Evolutionary conservation across 75 land plant genomes (phyloP), one percentile per base, ranked within the genome.

Genomic region (Ceratopteris richardii): DNA sequence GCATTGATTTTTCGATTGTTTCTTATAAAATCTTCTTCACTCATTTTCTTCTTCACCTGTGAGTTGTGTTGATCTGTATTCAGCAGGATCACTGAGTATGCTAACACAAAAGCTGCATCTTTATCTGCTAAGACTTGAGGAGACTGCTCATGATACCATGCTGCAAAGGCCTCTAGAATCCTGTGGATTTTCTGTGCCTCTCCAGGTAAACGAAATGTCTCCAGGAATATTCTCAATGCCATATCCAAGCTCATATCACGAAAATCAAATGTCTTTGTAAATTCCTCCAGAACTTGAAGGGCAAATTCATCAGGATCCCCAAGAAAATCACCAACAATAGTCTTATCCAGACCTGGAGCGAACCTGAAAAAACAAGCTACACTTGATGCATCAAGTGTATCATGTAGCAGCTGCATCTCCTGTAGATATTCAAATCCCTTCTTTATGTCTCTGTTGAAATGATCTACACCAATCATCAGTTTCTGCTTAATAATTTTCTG

Each of bases 281-380:
- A 94, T 69, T 94, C 98, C 62, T 82, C 77, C 36, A 94, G 78
- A 33, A 94, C 98, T 57, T 90, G 85, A 30, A 94, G 83, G 68
- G 90, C 86, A 56, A 94, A 94, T n/a, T 94, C 98, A 60, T 94
- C 98, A 60, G 78, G 94, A 54, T 90, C 88, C 12, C 98, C 98
- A 47, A 94, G 72, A 52, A 86, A 94, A 48, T 94, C 98, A 20
- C 98, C 98, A 39, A 94, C 77, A 56, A 90, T 83, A 47, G 77
- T 82, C 63, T 94, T 93, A 61, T 93, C 96, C 55, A 93, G 65
- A 1, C 98, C 98, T 57, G 96, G 79, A 29, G 98, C 89, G 52
- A 86, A 94, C 54, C 98, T 76, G 69, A 85, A 88, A 62, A 93
- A 93, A 66, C 96, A 85, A 61, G 98, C 98, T 22, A 90, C 96